These are phyloP conservation scores for Hypericum perforatum DNA, from an alignment of 345 rosid genomes.

Conservation along the genomic window DNA sequence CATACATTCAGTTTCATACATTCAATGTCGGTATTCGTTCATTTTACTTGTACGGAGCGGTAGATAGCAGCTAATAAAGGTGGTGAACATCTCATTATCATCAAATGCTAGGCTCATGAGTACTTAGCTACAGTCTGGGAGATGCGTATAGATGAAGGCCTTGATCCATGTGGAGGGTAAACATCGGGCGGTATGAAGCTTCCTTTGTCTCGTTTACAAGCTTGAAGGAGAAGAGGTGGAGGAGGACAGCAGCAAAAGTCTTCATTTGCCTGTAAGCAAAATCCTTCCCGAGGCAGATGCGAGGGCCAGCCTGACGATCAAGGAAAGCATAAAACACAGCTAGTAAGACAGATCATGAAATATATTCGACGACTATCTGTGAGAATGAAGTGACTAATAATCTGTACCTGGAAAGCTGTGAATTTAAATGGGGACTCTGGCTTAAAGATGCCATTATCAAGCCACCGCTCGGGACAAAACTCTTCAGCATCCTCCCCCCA, in stretches of 20 bases:
- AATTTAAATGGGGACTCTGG: conserved; percentile 32
- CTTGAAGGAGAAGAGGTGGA: conserved; percentile 23
- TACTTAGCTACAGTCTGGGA: conserved; percentile 12
- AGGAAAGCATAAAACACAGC: background rate
- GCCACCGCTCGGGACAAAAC: conserved; percentile 35
- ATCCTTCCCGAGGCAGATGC: conserved; percentile 34
- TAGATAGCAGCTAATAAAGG: too few relatives aligned
- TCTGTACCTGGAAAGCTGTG: conserved; percentile 29
- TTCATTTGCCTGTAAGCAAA: conserved; percentile 38
- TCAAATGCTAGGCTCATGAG: too few relatives aligned
- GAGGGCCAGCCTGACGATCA: conserved; percentile 29
- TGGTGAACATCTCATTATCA: too few relatives aligned
- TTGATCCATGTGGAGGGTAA: conserved; percentile 34
- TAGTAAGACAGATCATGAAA: background rate
- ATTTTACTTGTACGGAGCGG: too few relatives aligned
- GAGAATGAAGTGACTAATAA: too few relatives aligned
- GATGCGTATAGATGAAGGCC: conserved; percentile 27
- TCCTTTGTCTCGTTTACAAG: conserved; percentile 23
- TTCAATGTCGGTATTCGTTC: too few relatives aligned
- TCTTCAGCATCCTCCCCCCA: conserved; percentile 36
- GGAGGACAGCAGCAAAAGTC: conserved; percentile 24
- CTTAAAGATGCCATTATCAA: conserved; percentile 20
- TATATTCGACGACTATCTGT: background rate
- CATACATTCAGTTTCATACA: too few relatives aligned
- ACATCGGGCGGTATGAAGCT: conserved; percentile 26